Percentiles rank a stretch among this genome's conserved stretches.
These are phyloP conservation scores for Salpingoeca rosetta DNA, from an alignment of 78 protist species.

Conservation along the genomic window DNA sequence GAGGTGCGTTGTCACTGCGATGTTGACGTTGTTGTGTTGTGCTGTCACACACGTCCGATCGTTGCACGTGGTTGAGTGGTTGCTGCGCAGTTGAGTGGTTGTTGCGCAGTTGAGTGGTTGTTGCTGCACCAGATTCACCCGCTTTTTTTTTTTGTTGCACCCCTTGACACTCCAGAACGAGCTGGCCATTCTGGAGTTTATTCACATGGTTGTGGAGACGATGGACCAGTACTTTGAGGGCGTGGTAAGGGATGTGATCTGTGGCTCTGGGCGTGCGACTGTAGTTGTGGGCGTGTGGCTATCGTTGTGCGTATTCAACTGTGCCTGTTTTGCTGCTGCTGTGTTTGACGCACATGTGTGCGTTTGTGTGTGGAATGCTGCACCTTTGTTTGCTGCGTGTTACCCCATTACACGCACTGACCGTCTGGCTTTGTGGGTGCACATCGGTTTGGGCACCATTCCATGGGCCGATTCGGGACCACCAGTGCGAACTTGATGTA, in stretches of 20 bases:
- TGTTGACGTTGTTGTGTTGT: not conserved
- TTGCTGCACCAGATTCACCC: not conserved
- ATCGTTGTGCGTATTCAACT: too few species aligned
- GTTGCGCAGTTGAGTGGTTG: not conserved
- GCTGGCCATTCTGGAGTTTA: conserved; percentile 81
- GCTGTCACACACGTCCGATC: not conserved
- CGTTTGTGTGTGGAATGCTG: not conserved
- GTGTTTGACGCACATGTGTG: too few species aligned
- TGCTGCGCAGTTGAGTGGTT: not conserved
- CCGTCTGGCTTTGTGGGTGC: too few species aligned
- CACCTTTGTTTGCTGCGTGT: not conserved
- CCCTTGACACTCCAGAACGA: conserved; percentile 55
- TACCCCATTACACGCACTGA: too few species aligned
- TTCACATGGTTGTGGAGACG: conserved; percentile 84
- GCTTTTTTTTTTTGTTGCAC: not conserved
- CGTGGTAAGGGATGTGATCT: conserved; percentile 26
- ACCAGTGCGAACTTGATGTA: conserved; percentile 50
- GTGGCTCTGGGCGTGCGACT: too few species aligned
- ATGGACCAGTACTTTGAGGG: conserved; percentile 80
- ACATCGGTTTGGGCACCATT: not conserved
- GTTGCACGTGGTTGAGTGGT: not conserved
- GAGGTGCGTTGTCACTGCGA: conserved; percentile 37
- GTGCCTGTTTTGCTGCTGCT: too few species aligned
- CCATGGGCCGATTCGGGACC: too few species aligned
- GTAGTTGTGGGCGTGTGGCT: too few species aligned